phyloP scores from a whole-genome alignment of 1,139 yeast genomes.

The Debaryomyces subglobosus region DNA sequence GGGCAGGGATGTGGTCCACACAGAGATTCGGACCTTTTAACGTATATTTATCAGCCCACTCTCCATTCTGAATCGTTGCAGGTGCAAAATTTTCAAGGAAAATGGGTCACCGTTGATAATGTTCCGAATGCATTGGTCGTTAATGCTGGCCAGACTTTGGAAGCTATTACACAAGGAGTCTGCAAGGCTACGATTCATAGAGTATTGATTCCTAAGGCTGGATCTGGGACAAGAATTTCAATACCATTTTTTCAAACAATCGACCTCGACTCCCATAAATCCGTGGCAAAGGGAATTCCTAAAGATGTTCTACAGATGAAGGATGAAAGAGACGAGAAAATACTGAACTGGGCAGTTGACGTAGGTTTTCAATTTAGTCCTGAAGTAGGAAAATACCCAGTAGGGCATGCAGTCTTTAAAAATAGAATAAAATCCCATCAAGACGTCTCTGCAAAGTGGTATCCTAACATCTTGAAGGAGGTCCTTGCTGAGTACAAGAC shows the following conservation, averaged over 20 bases:
- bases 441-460: conserved; percentile 67
- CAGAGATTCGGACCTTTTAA: conserved; percentile 66
- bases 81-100: conserved; percentile 63
- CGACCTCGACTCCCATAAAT: conserved; percentile 46
- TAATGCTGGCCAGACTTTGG: conserved; percentile 58
- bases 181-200: conserved; percentile 71
- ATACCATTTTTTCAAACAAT: conserved; percentile 60
- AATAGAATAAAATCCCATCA: conserved; percentile 69
- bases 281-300: conserved; percentile 36
- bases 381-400: conserved; percentile 44
- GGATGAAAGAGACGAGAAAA: conserved; percentile 40
- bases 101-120: conserved; percentile 61
- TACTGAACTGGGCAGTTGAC: conserved; percentile 44
- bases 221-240: conserved; percentile 55
- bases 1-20: conserved; percentile 74
- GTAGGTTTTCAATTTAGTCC: conserved; percentile 56
- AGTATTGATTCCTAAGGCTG: conserved; percentile 57
- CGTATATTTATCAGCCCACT: conserved; percentile 63
- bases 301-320: conserved; percentile 33
- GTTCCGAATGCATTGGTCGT: conserved; percentile 49
- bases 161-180: conserved; percentile 55
- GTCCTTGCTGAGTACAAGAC: conserved; percentile 21
- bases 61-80: conserved; percentile 54
- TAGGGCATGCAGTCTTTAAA: conserved; percentile 63
- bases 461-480: conserved; percentile 51